Conservation (phyloP, 805 yeast genomes). For the Wickerhamomyces bovis region DNA sequence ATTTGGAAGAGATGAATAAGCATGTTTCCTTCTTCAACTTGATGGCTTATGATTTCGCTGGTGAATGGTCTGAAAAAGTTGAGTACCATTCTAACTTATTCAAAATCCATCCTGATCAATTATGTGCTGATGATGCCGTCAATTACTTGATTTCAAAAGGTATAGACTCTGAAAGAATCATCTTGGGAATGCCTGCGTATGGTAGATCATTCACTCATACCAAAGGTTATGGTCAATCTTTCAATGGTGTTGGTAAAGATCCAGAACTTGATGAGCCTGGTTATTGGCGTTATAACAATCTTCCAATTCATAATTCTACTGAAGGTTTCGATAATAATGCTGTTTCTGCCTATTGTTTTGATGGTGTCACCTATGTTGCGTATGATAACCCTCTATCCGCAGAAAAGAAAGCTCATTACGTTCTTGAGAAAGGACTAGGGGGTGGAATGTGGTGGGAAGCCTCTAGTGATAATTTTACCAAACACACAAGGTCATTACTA, state of each 20-base stretch:
- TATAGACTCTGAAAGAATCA: slow-evolving; percentile 44
- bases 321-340: slow-evolving; percentile 48
- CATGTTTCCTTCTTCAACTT: slow-evolving; percentile 70
- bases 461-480: slow-evolving; percentile 52
- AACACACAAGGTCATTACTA: slow-evolving; percentile 35
- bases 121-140: slow-evolving; percentile 47
- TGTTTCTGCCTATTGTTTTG: slow-evolving; percentile 52
- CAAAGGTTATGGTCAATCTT: slow-evolving; percentile 36
- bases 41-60: slow-evolving; percentile 88
- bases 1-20: slow-evolving; percentile 48
- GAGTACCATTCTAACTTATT: slow-evolving; percentile 71
- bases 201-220: slow-evolving; percentile 53
- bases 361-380: slow-evolving; percentile 37
- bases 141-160: slow-evolving; percentile 35
- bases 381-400: slow-evolving; percentile 63
- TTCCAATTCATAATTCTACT: slow-evolving; percentile 39
- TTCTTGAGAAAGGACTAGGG: slow-evolving; percentile 42
- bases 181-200: slow-evolving; percentile 84
- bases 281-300: slow-evolving; percentile 46
- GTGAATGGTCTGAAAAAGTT: slow-evolving; percentile 60
- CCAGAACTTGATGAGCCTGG: slow-evolving; percentile 39
- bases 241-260: slow-evolving; percentile 37
- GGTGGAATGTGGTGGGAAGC: slow-evolving; percentile 98
- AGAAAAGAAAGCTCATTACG: slow-evolving; percentile 53
- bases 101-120: slow-evolving; percentile 27